These are phyloP conservation scores for Sutorius eximius DNA, from an alignment of 1,284 basidiomycete genomes.

Conservation along the genomic window DNA sequence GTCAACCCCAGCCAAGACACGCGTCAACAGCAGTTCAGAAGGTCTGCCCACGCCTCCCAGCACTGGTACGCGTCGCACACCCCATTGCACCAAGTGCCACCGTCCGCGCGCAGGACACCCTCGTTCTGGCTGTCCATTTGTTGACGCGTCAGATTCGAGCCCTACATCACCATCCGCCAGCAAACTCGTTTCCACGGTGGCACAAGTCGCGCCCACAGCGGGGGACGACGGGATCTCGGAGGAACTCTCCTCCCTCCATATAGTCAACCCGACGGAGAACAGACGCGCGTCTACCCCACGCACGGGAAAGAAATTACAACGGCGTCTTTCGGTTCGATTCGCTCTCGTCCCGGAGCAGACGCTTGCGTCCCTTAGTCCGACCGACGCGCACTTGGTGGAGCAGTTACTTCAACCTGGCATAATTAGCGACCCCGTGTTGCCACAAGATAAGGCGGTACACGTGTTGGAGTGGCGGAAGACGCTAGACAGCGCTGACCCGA, in stretches of 20 bases:
- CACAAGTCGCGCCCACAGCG: neutral
- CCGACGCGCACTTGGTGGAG: slow-evolving; percentile 33
- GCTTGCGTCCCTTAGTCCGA: slow-evolving; percentile 32
- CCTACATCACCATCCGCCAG: slow-evolving; percentile 27
- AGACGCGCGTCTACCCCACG: neutral
- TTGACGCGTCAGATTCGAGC: slow-evolving; percentile 15
- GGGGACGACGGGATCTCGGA: slow-evolving; percentile 23
- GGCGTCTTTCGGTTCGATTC: slow-evolving; percentile 32
- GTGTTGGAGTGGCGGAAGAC: slow-evolving; percentile 31
- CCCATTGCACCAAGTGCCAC: slow-evolving; percentile 53
- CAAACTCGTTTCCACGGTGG: neutral
- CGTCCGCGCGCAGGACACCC: slow-evolving; percentile 56
- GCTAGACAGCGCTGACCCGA: slow-evolving; percentile 9
- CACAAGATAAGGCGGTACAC: slow-evolving; percentile 22
- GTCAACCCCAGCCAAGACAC: slow-evolving; percentile 27
- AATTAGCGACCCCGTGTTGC: slow-evolving; percentile 20
- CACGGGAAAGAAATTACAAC: slow-evolving; percentile 4
- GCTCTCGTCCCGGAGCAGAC: slow-evolving; percentile 35
- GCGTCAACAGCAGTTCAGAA: slow-evolving; percentile 8
- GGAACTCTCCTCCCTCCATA: slow-evolving; percentile 34
- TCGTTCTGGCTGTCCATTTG: slow-evolving; percentile 54
- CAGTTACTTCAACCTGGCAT: slow-evolving; percentile 35
- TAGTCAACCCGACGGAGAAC: slow-evolving; percentile 24
- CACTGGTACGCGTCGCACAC: slow-evolving; percentile 39
- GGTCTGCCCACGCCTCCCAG: slow-evolving; percentile 21